A percentile compares a stretch with the other conserved stretches of the same genome.
Evolutionary conservation across 345 rosid genomes (phyloP).

Genomic region (Salix koriyanagi): DNA sequence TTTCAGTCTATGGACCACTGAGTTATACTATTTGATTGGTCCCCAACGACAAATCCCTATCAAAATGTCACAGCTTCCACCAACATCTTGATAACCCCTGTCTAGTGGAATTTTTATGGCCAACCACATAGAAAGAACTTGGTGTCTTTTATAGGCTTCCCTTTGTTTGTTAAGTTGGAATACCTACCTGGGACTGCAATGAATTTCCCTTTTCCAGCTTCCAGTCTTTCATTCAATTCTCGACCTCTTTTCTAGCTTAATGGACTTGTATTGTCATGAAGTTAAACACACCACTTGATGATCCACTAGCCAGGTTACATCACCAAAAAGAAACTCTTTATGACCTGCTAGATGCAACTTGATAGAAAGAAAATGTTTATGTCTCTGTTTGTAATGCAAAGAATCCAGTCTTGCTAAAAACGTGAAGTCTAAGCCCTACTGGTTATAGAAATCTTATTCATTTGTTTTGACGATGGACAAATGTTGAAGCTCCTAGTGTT

Average conservation of each 20-base stretch:
- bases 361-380: neutral
- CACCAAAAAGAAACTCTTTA: neutral
- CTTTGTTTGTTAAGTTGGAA: slow-evolving; percentile 28
- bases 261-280: slow-evolving; percentile 16
- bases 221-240: slow-evolving; percentile 15
- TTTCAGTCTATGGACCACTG: slow-evolving; percentile 35
- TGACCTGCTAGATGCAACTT: slow-evolving; percentile 1
- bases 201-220: slow-evolving; percentile 6
- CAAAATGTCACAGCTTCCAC: slow-evolving; percentile 52
- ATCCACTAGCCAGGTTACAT: neutral
- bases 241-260: slow-evolving; percentile 12
- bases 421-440: too few species aligned
- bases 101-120: slow-evolving; percentile 57
- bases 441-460: neutral
- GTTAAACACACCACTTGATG: slow-evolving; percentile 11
- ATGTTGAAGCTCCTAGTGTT: neutral
- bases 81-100: slow-evolving; percentile 55
- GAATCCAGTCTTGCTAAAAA: neutral
- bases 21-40: slow-evolving; percentile 37
- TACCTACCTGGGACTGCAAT: slow-evolving; percentile 35
- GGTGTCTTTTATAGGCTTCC: slow-evolving; percentile 21
- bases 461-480: neutral
- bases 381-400: neutral
- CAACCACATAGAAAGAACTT: slow-evolving; percentile 39
- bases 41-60: slow-evolving; percentile 48